phyloP scores from a whole-genome alignment of 139 green algal species.

The Zygnema cylindricum region DNA sequence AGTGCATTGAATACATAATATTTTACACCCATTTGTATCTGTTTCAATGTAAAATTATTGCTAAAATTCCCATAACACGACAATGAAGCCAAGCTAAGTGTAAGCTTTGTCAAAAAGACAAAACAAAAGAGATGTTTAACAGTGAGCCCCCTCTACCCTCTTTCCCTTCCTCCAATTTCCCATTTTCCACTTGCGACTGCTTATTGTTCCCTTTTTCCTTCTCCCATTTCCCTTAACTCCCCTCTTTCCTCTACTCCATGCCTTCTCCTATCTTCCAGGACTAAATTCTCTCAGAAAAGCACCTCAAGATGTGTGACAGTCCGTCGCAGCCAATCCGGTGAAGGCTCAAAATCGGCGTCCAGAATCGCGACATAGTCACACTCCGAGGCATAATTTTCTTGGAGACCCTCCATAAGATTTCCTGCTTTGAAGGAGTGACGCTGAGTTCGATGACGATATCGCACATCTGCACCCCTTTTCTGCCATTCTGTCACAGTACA shows the following conservation, averaged over 20 bases:
- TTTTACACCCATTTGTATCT: not conserved
- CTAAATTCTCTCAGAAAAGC: not conserved
- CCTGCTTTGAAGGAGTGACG: constrained; percentile 49
- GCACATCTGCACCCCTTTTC: constrained; percentile 24
- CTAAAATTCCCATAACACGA: too few relatives aligned
- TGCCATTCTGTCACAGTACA: constrained; percentile 30
- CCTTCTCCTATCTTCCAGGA: not conserved
- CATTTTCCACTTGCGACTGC: too few relatives aligned
- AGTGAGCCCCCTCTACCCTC: too few relatives aligned
- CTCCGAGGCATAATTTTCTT: constrained; percentile 8
- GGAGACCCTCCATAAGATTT: constrained; percentile 39
- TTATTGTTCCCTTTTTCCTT: not conserved
- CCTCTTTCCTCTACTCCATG: not conserved
- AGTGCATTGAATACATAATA: not conserved
- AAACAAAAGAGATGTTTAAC: too few relatives aligned
- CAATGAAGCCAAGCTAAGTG: too few relatives aligned
- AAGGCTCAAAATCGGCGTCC: constrained; percentile 58
- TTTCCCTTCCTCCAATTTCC: too few relatives aligned
- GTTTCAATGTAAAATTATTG: not conserved
- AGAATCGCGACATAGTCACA: constrained; percentile 56
- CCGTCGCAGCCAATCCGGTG: constrained; percentile 37
- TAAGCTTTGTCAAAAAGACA: too few relatives aligned
- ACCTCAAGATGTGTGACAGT: constrained; percentile 43
- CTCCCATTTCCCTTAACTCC: not conserved
- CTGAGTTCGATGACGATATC: constrained; percentile 34